phyloP scores from a whole-genome alignment of 768 basidiomycete species.

The Lactifluus rugatus region DNA sequence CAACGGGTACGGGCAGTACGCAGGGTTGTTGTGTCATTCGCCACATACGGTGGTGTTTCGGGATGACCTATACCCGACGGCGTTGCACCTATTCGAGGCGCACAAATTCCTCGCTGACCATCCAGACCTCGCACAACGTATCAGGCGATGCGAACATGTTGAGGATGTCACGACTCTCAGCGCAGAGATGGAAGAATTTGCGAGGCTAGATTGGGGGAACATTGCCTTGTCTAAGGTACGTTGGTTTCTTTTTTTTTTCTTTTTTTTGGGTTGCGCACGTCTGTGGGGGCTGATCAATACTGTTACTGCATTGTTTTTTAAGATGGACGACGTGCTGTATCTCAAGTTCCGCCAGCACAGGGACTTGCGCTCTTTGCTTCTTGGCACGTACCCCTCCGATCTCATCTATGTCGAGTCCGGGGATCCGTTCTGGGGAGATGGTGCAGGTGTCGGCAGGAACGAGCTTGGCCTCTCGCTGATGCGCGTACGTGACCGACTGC shows the following conservation, averaged over 20 bases:
- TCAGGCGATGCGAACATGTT: conserved; percentile 37
- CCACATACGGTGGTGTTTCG: conserved; percentile 49
- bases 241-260: conserved; percentile 9
- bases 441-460: conserved; percentile 45
- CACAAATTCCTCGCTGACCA: conserved; percentile 50
- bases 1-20: conserved; percentile 25
- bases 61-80: conserved; percentile 52
- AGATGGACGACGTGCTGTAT: conserved; percentile 64
- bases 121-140: conserved; percentile 45
- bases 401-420: conserved; percentile 40
- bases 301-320: not conserved
- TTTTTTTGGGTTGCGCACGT: not conserved
- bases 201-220: conserved; percentile 48
- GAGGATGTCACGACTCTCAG: conserved; percentile 32
- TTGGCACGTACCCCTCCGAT: conserved; percentile 40
- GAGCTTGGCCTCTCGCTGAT: conserved; percentile 53
- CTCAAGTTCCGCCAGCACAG: conserved; percentile 67
- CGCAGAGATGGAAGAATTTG: conserved; percentile 24
- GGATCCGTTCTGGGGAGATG: conserved; percentile 64
- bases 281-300: not conserved
- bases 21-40: conserved; percentile 58
- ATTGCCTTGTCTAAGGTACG: conserved; percentile 44
- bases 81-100: conserved; percentile 68
- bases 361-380: conserved; percentile 41
- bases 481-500: conserved; percentile 43